Evolutionary conservation across 148 eudicot species (phyloP).

Genomic region (Tetragonia tetragonoides): DNA sequence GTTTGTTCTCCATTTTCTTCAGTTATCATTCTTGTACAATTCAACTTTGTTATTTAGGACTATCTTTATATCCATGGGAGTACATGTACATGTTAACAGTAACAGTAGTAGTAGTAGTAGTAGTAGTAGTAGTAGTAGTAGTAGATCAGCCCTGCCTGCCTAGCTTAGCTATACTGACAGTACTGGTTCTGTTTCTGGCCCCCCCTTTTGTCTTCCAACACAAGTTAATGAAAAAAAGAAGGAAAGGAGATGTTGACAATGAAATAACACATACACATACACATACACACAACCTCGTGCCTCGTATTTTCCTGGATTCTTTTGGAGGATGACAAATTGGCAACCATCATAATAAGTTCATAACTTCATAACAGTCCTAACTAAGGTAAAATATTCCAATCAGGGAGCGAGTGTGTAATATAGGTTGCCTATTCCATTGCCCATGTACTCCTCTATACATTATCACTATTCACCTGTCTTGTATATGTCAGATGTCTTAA

Average conservation of each 20-base stretch:
- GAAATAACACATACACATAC: constrained; percentile 25
- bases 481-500: too few species aligned
- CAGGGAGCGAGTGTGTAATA: too few species aligned
- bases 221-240: constrained; percentile 20
- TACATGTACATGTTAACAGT: not conserved
- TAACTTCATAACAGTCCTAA: too few species aligned
- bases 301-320: constrained; percentile 18
- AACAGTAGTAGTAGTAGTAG: not conserved
- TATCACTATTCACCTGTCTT: too few species aligned
- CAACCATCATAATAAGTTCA: not conserved
- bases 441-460: too few species aligned
- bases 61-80: not conserved
- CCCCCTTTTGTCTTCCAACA: constrained; percentile 8
- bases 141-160: not conserved
- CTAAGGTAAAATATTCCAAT: not conserved
- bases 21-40: too few species aligned
- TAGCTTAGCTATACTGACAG: not conserved
- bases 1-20: constrained; percentile 17
- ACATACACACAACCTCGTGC: constrained; percentile 23
- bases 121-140: not conserved
- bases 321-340: not conserved
- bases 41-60: not conserved
- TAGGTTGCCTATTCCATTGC: too few species aligned
- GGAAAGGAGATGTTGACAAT: constrained; percentile 26
- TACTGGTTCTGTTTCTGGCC: not conserved